Base-by-base conservation (phyloP, 495 filamentous ascomycete species). In the Penicillium bialowiezense region DNA sequence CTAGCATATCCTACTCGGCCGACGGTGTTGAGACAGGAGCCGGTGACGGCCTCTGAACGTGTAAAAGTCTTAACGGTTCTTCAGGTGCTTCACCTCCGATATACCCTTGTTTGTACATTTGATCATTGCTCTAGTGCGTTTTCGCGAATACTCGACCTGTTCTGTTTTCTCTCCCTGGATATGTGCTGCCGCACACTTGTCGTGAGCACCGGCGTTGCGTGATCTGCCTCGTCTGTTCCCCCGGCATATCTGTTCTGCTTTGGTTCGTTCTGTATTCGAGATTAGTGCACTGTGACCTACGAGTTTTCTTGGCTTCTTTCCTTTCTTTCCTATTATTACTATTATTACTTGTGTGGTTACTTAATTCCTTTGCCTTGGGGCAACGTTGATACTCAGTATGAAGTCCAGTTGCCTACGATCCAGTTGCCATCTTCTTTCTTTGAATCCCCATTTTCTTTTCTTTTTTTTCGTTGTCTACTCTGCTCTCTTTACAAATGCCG, bases 21-120 rank as follows among this genome's bases (percentile, higher is more conserved):
- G 79, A 76, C 47, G 64, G 68, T 54, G 78, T 82, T 63, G 78
- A 81, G 62, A 71, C 78, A 44, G 71, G 71, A 46, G 65, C 78
- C 43, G 63, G 62, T 24, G 76, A 75, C 54, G 64, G 64, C 59
- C 60, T 73, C 50, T 75, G 59, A 72, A 70, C 56, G 66, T 59
- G 39, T 32, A 62, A 62, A 59, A 69, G 59, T 61, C 52, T 57
- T 62, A 54, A 65, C 55, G 62, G 60, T 67, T 58, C 60, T 72
- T 64, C 63, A 62, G 58, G 64, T 69, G 60, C 53, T 59, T 67
- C 52, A 59, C 56, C 60, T 65, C 55, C 61, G 58, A 68, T 74
- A 74, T 74, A 74, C 71, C 71, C 71, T 68, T 71, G 63, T 58
- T 69, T 74, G 71, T 74, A 72, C 60, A 68, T 74, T 69, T 65